Base-by-base conservation (phyloP, 2,329 filamentous ascomycete genomes). In the Claviceps maximensis region DNA sequence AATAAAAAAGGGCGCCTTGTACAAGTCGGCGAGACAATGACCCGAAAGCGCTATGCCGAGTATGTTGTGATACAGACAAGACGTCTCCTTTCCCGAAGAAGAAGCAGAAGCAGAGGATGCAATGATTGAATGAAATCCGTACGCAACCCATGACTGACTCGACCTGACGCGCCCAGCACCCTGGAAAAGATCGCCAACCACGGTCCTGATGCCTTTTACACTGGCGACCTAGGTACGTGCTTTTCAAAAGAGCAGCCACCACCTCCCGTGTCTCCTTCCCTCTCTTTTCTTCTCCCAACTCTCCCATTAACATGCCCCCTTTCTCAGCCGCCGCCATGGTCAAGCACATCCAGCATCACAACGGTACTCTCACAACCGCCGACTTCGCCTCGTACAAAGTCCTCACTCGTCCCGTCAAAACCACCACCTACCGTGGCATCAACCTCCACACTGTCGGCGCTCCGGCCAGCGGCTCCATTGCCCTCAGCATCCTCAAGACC, bases 341-440 rank as follows among this genome's bases (percentile, higher is more conserved):
- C 60, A 71, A 78, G 17, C 78, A 82, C 0, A 68, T 95, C 19
- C 81, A 83, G 60, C 71, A 74, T 0, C 69, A 74, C 2, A 88
- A 90, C 58, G 91, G 91, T n/a, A 91, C 81, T 12, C 89, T 96
- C 83, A 90, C 87, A 0, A 64, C 93, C 1, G 76, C 82, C 0
- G 91, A 97, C 67, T 71, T 96, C 31, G 70, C 71, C 42, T 79
- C 82, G 58, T 97, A 96, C 70, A 76, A 76, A 1, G 72, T 86
- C n/a, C 72, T 78, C 27, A 73, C 82, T 3, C 74, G 93, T 55
- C 59, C 78, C 76, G 75, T 84, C 2, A 73, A 84, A 2, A 75
- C 76, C 58, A 80, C 84, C 58, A 73, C 77, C 5, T 89, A 86
- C 67, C 77, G 84, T 17, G 86, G 83, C 33, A 86, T 82, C 67